Evolutionary conservation across 2,329 filamentous ascomycete genomes (phyloP).

Genomic region (Neonectria ditissima): DNA sequence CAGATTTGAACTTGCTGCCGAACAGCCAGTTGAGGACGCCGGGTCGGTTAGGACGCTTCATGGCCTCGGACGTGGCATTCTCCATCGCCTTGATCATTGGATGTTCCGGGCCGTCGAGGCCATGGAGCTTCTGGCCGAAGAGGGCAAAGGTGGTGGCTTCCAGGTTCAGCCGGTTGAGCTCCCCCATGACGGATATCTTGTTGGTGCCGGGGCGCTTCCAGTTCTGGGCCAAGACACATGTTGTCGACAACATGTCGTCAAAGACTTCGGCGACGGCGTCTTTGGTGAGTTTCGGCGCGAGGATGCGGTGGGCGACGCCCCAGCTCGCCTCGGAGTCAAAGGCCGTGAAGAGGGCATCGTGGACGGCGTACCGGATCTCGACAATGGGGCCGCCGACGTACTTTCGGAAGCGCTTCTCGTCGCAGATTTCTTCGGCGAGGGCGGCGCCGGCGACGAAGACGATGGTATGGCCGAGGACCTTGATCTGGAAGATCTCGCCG

Average conservation of each 20-base stretch:
- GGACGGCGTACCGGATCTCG: conserved; percentile 62
- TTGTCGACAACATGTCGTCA: conserved; percentile 60
- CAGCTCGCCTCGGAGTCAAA: conserved; percentile 61
- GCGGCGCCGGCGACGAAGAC: conserved; percentile 61
- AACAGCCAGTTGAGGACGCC: conserved; percentile 64
- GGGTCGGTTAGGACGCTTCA: conserved; percentile 65
- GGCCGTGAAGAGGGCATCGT: conserved; percentile 66
- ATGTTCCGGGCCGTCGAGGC: conserved; percentile 59
- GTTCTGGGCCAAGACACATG: conserved; percentile 61
- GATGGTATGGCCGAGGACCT: conserved; percentile 48
- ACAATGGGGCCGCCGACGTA: conserved; percentile 65
- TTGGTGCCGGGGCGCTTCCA: conserved; percentile 60
- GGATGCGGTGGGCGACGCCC: conserved; percentile 64
- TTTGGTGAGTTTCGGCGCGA: conserved; percentile 58
- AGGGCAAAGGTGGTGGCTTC: conserved; percentile 63
- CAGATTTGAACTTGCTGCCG: conserved; percentile 63
- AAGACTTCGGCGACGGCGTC: conserved; percentile 53
- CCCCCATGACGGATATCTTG: conserved; percentile 58
- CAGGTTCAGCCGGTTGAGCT: conserved; percentile 66
- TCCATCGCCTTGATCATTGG: conserved; percentile 66
- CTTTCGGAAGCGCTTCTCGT: conserved; percentile 66
- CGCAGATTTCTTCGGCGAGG: conserved; percentile 63
- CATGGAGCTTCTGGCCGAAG: conserved; percentile 62
- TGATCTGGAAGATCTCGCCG: conserved; percentile 55
- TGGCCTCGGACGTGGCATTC: conserved; percentile 65